A percentile compares a stretch with the other conserved stretches of the same genome.
Conservation (phyloP, 495 filamentous ascomycete genomes). For the Tricharina praecox region DNA sequence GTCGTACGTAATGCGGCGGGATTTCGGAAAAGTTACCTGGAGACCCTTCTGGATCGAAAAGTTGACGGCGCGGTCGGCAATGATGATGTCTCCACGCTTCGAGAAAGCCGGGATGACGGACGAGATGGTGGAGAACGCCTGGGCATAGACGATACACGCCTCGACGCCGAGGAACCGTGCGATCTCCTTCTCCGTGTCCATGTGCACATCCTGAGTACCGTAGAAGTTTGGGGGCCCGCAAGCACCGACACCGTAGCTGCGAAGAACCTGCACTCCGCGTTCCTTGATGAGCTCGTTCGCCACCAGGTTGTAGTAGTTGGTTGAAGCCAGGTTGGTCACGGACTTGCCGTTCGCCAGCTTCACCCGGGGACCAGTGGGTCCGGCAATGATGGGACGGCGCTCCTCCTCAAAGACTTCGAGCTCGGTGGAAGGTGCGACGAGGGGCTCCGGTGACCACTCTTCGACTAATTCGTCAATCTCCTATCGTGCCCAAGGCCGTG, state of each 20-base stretch:
- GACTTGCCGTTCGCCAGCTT: constrained; percentile 80
- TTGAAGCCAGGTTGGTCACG: constrained; percentile 79
- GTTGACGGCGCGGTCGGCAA: constrained; percentile 89
- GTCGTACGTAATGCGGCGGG: no score
- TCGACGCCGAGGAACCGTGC: constrained; percentile 70
- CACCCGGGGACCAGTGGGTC: constrained; percentile 73
- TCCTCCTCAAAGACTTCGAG: constrained; percentile 72
- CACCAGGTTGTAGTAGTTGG: constrained; percentile 94
- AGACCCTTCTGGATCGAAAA: constrained; percentile 88
- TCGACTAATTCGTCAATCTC: constrained; percentile 96
- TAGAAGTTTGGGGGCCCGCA: constrained; percentile 97
- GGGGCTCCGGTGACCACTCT: constrained; percentile 89
- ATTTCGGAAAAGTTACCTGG: no score
- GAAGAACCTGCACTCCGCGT: constrained; percentile 79
- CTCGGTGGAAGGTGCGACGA: constrained; percentile 52
- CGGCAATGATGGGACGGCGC: constrained; percentile 68
- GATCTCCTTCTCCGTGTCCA: constrained; percentile 90
- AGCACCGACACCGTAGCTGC: constrained; percentile 88
- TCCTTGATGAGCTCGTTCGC: constrained; percentile 82
- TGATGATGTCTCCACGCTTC: constrained; percentile 94
- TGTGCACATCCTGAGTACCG: constrained; percentile 94
- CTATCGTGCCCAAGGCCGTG: constrained; percentile 25
- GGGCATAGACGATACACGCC: constrained; percentile 82
- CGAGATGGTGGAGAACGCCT: constrained; percentile 86
- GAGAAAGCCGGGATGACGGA: constrained; percentile 90